Evolutionary conservation across 306 rosid genomes (phyloP).

Genomic region (Sesbania bispinosa): DNA sequence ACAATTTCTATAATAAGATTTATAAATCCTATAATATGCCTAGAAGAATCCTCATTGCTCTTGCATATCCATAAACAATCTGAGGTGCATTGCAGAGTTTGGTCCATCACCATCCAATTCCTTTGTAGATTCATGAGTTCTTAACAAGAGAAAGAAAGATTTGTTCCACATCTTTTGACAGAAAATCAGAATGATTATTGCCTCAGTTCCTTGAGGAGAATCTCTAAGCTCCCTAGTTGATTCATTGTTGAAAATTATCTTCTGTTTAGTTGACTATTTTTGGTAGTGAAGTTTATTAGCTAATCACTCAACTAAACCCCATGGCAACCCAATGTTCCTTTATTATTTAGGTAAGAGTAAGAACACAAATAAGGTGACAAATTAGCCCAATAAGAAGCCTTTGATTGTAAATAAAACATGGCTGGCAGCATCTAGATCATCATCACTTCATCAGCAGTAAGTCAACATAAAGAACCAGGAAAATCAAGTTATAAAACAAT

Average conservation of each 20-base stretch:
- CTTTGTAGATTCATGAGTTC: not conserved
- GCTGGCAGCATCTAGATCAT: not conserved
- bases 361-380: not conserved
- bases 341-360: not conserved
- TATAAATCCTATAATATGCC: not conserved
- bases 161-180: not conserved
- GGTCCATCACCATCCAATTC: conserved; percentile 16
- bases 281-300: not conserved
- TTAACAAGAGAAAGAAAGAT: conserved; percentile 9
- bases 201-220: not conserved
- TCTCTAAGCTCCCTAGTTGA: not conserved
- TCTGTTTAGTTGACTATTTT: not conserved
- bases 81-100: too few species aligned
- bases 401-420: not conserved
- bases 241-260: not conserved
- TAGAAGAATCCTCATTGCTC: too few species aligned
- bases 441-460: conserved; percentile 1
- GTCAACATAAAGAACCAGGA: too few species aligned
- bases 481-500: not conserved
- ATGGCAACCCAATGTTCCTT: conserved; percentile 5
- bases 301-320: not conserved
- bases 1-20: not conserved
- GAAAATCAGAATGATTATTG: not conserved
- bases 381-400: not conserved
- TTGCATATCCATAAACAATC: too few species aligned